Base-by-base conservation (phyloP, 108 stramenopile species). In the Pseudonitzschia delicatissima region DNA sequence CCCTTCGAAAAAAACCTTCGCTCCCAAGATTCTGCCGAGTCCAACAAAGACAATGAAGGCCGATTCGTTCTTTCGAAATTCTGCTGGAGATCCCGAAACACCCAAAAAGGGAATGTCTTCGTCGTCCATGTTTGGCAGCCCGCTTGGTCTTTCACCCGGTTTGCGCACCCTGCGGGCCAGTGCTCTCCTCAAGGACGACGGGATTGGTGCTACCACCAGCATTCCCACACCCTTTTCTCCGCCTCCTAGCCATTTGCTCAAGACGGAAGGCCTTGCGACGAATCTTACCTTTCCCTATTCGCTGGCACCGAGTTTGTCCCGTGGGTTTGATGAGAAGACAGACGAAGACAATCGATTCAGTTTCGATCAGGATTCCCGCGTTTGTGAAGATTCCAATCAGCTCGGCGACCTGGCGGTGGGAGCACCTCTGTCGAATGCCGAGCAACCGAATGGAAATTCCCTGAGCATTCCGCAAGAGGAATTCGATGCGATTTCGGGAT, bases 401-500 rank as follows among this genome's bases (percentile, higher is more conserved):
- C 51, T 26, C 35, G 39, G 17, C n/a, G 47, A 63, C 29, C 21
- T 45, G 62, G 64, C 45, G 47, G 66, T 53, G 59, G 55, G 32
- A 58, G 25, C n/a, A 2, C 21, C 20, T 23, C 47, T 48, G 1
- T 48, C 47, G 2, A 23, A 45, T 6, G 18, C 9, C n/a, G 47
- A 7, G 7, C 20, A 2, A 18, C 21, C 20, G n/a, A 33, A 33
- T 37, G 37, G 37, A 23, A 40, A 61, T 27, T 69, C 68, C 8
- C 28, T 69, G 27, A 20, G 57, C 13, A 47, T 52, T 37, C 68
- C 66, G 34, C 31, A 47, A 17, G 40, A 77, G 34, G 77, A 80
- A 42, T 27, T 78, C 17, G 82, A 79, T 37, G 83, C 76, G 15
- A 71, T 84, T 20, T 76, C 77, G 36, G 83, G 75, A 2, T 48